Base-by-base conservation (phyloP, 179 eudicot genomes). In the Beta macrorhiza region DNA sequence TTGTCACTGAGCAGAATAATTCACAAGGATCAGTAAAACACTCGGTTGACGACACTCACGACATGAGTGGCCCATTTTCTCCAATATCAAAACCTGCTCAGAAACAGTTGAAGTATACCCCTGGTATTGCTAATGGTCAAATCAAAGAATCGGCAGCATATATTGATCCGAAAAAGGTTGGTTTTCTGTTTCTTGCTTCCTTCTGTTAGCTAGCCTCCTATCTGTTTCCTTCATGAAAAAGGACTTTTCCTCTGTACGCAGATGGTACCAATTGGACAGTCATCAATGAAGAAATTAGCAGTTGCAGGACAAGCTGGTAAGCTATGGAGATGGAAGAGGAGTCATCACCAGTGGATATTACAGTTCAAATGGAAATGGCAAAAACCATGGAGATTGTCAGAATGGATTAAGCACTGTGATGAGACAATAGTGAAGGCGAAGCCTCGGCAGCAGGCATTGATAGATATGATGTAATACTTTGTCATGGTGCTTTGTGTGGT, bases 281-380 rank as follows among this genome's bases (percentile, higher is more conserved):
- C 92, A 77, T 87, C 99, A 32, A 91, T 89, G 93, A 97, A 92
- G 87, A 96, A 97, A 87, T 80, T 94, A 61, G 90, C 97, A 82
- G 87, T 88, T 69, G 95, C 85, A 3, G 98, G 98, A 71, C 97
- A 97, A 82, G 92, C 89, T 71, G 97, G 98, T 42, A 97, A 97
- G 84, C 85, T 97, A 68, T 97, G 99, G 99, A 94, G 97, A 85
- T 97, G 98, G 99, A 97, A 97, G 83, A 91, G 99, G 87, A 97
- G 99, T 85, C 98, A 97, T 87, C 99, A 94, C 79, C 99, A 94
- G 83, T 97, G 99, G 97, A 83, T 92, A 74, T 78, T 97, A 77
- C 99, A 97, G 86, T 97, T 94, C 85, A 97, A 97, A 86, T 97
- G 97, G 99, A 97, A 97, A 85, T 97, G 99, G 99, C 99, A 97